phyloP scores from a whole-genome alignment of 2,329 filamentous ascomycete genomes.

The Cryoendolithus antarcticus region DNA sequence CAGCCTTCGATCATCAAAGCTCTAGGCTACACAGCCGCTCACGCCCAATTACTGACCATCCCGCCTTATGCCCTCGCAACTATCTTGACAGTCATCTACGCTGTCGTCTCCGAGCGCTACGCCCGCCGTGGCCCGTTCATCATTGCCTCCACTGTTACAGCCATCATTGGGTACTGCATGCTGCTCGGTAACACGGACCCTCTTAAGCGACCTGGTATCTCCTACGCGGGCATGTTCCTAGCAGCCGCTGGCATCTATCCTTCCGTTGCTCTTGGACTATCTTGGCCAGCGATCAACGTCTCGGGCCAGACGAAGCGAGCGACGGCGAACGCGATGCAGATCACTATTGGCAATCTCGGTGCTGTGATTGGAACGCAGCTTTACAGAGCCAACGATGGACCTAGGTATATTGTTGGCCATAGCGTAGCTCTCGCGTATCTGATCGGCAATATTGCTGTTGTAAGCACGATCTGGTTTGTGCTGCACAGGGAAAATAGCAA shows the following conservation, averaged over 20 bases:
- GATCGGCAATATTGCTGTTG: conserved; percentile 44
- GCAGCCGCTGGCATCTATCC: conserved; percentile 52
- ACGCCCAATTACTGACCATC: conserved; percentile 25
- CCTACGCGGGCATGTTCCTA: conserved; percentile 30
- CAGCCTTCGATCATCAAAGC: conserved; percentile 52
- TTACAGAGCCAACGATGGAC: conserved; percentile 48
- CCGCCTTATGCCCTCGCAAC: conserved; percentile 32
- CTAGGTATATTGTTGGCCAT: conserved; percentile 55
- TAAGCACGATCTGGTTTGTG: conserved; percentile 39
- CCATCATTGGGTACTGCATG: conserved; percentile 29
- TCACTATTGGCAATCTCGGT: conserved; percentile 57
- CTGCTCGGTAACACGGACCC: conserved; percentile 23
- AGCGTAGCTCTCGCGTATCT: conserved; percentile 55
- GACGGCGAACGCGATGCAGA: conserved; percentile 58
- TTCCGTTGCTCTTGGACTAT: conserved; percentile 48
- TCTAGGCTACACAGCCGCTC: conserved; percentile 37
- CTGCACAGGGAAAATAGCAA: conserved; percentile 46
- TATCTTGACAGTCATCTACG: conserved; percentile 44
- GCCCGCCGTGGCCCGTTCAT: conserved; percentile 52
- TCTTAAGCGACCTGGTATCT: conserved; percentile 29
- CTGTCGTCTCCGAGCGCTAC: conserved; percentile 47
- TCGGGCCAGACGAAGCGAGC: conserved; percentile 58
- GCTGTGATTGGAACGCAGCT: conserved; percentile 59
- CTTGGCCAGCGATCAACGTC: conserved; percentile 62
- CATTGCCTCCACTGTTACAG: conserved; percentile 33